Percentiles rank a stretch among this genome's conserved stretches.
These are phyloP conservation scores for Schizosaccharomyces octosporus DNA, from an alignment of 805 yeast species.

Conservation along the genomic window DNA sequence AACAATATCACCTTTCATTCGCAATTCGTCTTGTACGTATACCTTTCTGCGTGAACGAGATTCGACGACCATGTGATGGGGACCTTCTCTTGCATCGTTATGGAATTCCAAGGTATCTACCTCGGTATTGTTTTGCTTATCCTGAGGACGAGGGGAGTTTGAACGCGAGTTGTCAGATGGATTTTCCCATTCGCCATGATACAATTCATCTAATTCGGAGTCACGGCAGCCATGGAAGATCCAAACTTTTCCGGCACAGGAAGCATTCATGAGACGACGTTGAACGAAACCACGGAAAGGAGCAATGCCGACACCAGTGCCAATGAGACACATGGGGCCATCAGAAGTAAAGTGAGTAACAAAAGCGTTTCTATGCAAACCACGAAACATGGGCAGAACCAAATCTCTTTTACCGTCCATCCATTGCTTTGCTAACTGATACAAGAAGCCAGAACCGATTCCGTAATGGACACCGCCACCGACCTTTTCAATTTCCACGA, in stretches of 20 bases:
- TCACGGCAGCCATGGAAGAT: conserved; percentile 12
- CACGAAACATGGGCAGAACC: conserved; percentile 9
- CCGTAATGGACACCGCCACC: conserved; percentile 9
- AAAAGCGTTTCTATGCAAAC: conserved; percentile 11
- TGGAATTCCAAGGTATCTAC: background rate
- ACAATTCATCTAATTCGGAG: conserved; percentile 9
- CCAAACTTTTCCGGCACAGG: conserved; percentile 10
- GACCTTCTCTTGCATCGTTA: background rate
- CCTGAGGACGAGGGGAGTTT: background rate
- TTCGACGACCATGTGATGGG: conserved; percentile 8
- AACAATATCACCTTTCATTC: conserved; percentile 8
- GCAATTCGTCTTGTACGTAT: conserved; percentile 11
- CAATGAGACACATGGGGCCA: conserved; percentile 12
- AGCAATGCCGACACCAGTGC: conserved; percentile 13
- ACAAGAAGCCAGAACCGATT: conserved; percentile 9
- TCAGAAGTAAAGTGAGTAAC: conserved; percentile 11
- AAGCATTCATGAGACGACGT: conserved; percentile 10
- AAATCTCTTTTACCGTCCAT: conserved; percentile 5
- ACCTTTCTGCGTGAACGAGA: conserved; percentile 10
- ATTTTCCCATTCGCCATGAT: conserved; percentile 12
- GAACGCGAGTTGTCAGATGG: conserved; percentile 6
- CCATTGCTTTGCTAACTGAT: conserved; percentile 5
- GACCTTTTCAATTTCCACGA: conserved; percentile 9
- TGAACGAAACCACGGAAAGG: conserved; percentile 13
- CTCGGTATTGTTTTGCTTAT: background rate